Conservation (phyloP, 164 flowering plant species). For the Liriodendron chinense region DNA sequence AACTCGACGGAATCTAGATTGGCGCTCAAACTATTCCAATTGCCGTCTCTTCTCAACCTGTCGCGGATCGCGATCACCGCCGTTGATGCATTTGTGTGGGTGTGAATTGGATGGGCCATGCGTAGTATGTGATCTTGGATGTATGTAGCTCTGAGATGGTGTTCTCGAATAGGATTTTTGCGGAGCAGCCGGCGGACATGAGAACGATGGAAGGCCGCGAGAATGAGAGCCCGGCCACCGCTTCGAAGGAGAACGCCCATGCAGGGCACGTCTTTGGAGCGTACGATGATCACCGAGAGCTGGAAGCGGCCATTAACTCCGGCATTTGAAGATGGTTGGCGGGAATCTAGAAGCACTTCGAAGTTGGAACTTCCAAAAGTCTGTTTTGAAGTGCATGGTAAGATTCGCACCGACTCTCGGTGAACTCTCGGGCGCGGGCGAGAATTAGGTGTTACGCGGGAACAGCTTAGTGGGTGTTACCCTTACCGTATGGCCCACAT, state of each 20-base stretch:
- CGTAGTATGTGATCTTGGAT: not conserved
- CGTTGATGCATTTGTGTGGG: not conserved
- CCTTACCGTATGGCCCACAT: too few species aligned
- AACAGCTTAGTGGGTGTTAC: too few species aligned
- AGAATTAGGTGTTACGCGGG: too few species aligned
- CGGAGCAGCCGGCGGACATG: not conserved
- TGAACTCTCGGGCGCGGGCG: too few species aligned
- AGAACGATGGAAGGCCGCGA: not conserved
- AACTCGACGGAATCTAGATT: slow-evolving; percentile 31
- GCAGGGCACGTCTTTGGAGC: too few species aligned
- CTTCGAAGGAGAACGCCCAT: not conserved
- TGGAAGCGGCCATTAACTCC: too few species aligned
- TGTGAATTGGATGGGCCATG: not conserved
- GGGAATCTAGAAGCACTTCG: too few species aligned
- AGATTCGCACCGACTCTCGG: too few species aligned
- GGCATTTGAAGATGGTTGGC: too few species aligned
- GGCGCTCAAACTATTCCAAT: slow-evolving; percentile 46
- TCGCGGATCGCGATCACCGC: slow-evolving; percentile 26
- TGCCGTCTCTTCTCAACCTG: slow-evolving; percentile 35
- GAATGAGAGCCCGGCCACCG: not conserved
- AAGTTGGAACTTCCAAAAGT: too few species aligned
- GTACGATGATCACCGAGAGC: too few species aligned
- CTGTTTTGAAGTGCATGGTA: too few species aligned
- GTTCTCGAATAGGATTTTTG: not conserved
- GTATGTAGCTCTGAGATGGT: not conserved